Conservation (phyloP, 1,139 yeast species). For the Suhomyces chickasaworum region DNA sequence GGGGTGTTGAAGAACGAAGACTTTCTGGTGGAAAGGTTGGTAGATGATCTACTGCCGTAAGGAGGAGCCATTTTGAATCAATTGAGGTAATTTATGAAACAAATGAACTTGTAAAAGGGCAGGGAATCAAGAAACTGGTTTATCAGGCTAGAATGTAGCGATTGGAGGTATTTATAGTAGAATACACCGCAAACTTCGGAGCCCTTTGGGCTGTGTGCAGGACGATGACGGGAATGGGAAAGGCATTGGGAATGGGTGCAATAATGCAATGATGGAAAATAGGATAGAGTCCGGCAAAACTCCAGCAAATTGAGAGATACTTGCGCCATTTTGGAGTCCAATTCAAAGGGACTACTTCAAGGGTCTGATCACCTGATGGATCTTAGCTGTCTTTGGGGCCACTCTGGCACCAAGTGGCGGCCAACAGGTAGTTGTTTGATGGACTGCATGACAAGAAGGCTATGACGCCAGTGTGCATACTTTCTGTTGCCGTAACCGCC, state of each 20-base stretch:
- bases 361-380: too few relatives aligned
- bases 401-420: neutral
- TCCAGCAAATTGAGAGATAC: too few relatives aligned
- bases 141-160: neutral
- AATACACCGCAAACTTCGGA: neutral
- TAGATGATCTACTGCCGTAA: conserved; percentile 30
- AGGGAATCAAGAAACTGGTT: neutral
- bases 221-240: neutral
- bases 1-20: conserved; percentile 43
- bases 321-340: too few relatives aligned
- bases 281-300: neutral
- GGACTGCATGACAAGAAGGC: neutral
- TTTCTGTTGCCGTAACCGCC: neutral
- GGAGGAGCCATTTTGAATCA: conserved; percentile 11
- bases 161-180: neutral
- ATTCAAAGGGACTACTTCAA: too few relatives aligned
- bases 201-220: neutral
- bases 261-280: neutral
- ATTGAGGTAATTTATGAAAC: neutral
- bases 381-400: too few relatives aligned
- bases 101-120: neutral
- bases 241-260: conserved; percentile 1
- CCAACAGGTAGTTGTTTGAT: neutral
- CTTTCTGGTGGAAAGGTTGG: conserved; percentile 43
- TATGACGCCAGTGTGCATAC: neutral